Conservation (phyloP, 371 early-diverging fungal species). For the Coemansia sp. region DNA sequence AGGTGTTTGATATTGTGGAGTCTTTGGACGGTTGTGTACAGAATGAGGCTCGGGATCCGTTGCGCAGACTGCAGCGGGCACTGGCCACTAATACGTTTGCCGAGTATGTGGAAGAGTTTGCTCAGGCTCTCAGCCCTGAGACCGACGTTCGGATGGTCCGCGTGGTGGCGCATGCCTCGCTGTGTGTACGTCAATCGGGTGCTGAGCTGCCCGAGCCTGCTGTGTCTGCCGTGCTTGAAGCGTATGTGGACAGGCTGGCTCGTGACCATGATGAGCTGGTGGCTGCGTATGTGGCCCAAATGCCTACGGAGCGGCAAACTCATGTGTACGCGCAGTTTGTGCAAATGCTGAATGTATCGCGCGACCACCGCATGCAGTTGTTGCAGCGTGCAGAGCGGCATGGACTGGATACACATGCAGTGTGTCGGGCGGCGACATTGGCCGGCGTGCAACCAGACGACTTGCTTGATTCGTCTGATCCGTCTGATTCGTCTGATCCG, state of each 20-base stretch:
- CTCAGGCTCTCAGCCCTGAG: slow-evolving; percentile 5
- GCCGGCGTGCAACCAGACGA: slow-evolving; percentile 3
- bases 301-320: slow-evolving; percentile 32
- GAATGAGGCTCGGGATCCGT: slow-evolving; percentile 24
- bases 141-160: slow-evolving; percentile 30
- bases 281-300: slow-evolving; percentile 40
- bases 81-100: slow-evolving; percentile 23
- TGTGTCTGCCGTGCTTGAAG: slow-evolving; percentile 18
- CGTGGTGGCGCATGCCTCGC: slow-evolving; percentile 43
- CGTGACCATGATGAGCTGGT: slow-evolving; percentile 38
- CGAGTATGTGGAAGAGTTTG: slow-evolving; percentile 21
- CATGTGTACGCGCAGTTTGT: slow-evolving; percentile 46
- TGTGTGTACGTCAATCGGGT: slow-evolving; percentile 31
- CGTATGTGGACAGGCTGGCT: slow-evolving; percentile 30
- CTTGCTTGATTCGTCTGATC: too few relatives aligned
- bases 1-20: slow-evolving; percentile 33
- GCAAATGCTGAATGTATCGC: slow-evolving; percentile 12
- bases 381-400: slow-evolving; percentile 28
- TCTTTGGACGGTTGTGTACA: slow-evolving; percentile 23
- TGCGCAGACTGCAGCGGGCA: slow-evolving; percentile 37
- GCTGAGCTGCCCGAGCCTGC: slow-evolving; percentile 23
- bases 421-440: slow-evolving; percentile 37
- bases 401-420: slow-evolving; percentile 29
- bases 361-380: slow-evolving; percentile 28
- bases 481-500: neutral